Base-by-base conservation (phyloP, 805 yeast species). In the Barnettozyma sucrosica region DNA sequence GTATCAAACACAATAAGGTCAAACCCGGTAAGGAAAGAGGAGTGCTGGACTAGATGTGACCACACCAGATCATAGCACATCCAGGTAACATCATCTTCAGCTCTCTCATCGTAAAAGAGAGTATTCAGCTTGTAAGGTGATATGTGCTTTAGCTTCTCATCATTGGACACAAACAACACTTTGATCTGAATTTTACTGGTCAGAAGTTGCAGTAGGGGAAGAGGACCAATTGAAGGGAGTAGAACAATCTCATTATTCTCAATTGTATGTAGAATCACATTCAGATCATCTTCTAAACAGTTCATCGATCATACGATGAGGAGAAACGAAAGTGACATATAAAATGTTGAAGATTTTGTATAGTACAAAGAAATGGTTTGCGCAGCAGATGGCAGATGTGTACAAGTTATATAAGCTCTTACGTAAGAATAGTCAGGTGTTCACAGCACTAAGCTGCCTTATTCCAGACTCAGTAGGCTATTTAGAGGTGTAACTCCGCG, bases 231-330 rank as follows among this genome's bases (percentile, higher is more conserved):
- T 26, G 41, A 42, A 8, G 49, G 40, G 3, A 43, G 20, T 2
- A 47, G 7, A 3, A 43, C 46, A n/a, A 43, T 20, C 18, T 47
- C 49, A 32, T 43, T 43, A 3, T 25, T 28, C 9, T 46, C 49
- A 13, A 46, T 16, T 14, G 36, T 16, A 23, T 42, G 24, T 6
- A 46, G 40, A 16, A 43, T 23, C 3, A 23, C 25, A 25, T 34
- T 33, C 2, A 38, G n/a, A 8, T 47, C 33, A 10, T 20, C 40
- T 21, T 47, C 44, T 9, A 44, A 20, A 20, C 24, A n/a, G 7
- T 39, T 43, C 47, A 47, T 43, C 19, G 25, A 37, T 8, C 37
- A 10, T 8, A 9, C 23, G 37, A 34, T 28, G 16, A 28, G 32
- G 5, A 13, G 7, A 9, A 11, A 28, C 3, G 32, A 28, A 28